Base-by-base conservation (phyloP, 345 rosid genomes). In the Populus deltoides region DNA sequence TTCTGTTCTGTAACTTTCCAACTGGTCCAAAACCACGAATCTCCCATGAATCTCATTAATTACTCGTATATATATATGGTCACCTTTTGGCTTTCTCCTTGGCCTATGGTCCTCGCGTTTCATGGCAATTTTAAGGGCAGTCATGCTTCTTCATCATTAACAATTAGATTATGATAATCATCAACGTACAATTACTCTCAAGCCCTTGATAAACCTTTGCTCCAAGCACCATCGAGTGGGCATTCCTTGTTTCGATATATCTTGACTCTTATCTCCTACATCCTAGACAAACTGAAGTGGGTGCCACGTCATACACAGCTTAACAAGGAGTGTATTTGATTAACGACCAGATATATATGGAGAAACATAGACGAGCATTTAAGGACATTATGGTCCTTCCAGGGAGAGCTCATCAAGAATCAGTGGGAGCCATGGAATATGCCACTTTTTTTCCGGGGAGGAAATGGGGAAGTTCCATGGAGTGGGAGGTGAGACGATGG, bases 381-480 rank as follows among this genome's bases (percentile, higher is more conserved):
- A 29, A 3, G 79, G 85, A 55, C 10, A 70, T 0, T 75, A 12
- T 55, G 2, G 86, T 75, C 76, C 22, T 78, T 75, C n/a, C 33
- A 1, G 1, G 1, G 8, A 2, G 70, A 73, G 69, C 77, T 85
- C 73, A 83, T 81, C 84, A 67, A 55, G 22, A 66, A 72, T 0
- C 83, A 24, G 79, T 35, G 73, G 84, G 79, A 65, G 2, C 66
- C 18, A 18, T 5, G 11, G 71, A 68, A 77, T 75, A 75, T 69
- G 83, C 80, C 73, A 72, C 78, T 36, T 53, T 51, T 51, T 47
- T 36, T 2, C 15, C 5, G 4, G 25, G 16, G 25, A 6, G 59
- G 47, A 39, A 7, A 49, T 71, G 41, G 41, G 33, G 29, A 38
- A 25, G 6, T 41, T 49, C 25, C 22, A 72, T 73, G 59, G 33